Base-by-base conservation (phyloP, 768 basidiomycete species). In the Tricholomella constricta region DNA sequence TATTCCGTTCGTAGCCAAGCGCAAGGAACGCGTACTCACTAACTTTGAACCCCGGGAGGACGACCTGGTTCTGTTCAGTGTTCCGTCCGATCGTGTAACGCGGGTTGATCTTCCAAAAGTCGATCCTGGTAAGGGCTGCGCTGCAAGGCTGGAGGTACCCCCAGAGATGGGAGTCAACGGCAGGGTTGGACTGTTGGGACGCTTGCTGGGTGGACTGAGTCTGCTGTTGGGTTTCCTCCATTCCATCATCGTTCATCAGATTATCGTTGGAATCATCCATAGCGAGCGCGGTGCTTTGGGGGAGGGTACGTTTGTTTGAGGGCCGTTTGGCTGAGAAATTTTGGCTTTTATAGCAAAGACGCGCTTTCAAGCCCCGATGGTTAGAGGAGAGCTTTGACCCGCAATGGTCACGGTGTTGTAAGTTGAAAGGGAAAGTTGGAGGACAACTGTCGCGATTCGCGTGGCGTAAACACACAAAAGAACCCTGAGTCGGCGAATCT, bases 121-220 rank as follows among this genome's bases (percentile, higher is more conserved):
- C 85, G 46, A 89, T 77, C 29, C 85, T 79, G 19, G 68, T 69
- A 6, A 86, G 69, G 3, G 66, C 56, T 22, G 72, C 57, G 59
- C 74, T 82, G 62, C 84, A 86, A 5, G 89, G 88, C 40, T 84
- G 80, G 45, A 91, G 78, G 58, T 78, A 86, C 11, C 87, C 88
- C 86, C 86, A 91, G 51, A 89, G 80, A 62, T 78, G 77, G 4
- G 59, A 51, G 56, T 78, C 76, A 43, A 69, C 43, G 34, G 56
- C 54, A 34, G 59, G 52, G 17, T 60, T 56, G 25, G 61, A 56
- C 17, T 65, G 63, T 47, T 78, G 77, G 19, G 76, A 76, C 1
- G 70, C 69, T 55, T 72, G 70, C 54, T 79, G 78, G 6, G 77
- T 76, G 6, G 74, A 75, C 58, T 79, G 78, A 0, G 77, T 78